phyloP scores from a whole-genome alignment of 1,284 basidiomycete genomes.

The Ustilago hordei region DNA sequence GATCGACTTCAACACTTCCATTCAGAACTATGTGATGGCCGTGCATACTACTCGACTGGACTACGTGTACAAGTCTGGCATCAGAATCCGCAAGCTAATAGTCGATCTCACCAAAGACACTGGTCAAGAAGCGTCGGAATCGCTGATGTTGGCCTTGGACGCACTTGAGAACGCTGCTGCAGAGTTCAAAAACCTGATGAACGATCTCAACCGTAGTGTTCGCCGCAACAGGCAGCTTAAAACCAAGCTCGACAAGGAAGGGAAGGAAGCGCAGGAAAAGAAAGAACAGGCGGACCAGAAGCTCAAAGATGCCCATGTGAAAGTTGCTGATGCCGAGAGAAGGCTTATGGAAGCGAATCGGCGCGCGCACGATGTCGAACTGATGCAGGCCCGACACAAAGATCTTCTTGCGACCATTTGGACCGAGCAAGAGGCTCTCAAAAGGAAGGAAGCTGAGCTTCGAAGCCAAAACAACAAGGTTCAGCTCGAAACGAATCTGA shows the following conservation, averaged over 20 bases:
- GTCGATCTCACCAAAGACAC: constrained; percentile 18
- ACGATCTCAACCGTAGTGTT: constrained; percentile 9
- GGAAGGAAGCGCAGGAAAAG: background rate
- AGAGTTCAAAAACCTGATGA: constrained; percentile 9
- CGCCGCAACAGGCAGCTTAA: constrained; percentile 3
- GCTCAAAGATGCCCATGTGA: background rate
- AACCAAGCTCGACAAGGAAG: background rate
- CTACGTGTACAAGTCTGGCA: constrained; percentile 20
- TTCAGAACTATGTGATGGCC: constrained; percentile 42
- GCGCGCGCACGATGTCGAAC: background rate
- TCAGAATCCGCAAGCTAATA: constrained; percentile 29
- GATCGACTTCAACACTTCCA: constrained; percentile 33
- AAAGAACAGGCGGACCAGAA: background rate
- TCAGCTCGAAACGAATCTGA: constrained; percentile 1
- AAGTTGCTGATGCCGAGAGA: background rate
- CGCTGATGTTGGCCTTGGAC: constrained; percentile 16
- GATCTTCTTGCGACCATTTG: background rate
- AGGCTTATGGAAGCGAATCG: background rate
- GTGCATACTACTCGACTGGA: constrained; percentile 16
- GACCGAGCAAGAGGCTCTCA: background rate
- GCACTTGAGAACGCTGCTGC: constrained; percentile 16
- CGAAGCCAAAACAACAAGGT: background rate
- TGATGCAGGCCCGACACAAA: background rate
- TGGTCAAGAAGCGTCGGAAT: background rate
- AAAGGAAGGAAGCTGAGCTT: constrained; percentile 1